Evolutionary conservation across 169 alveolate species (phyloP), one percentile per base, ranked within the genome.

Genomic region (Plasmodium ovale): DNA sequence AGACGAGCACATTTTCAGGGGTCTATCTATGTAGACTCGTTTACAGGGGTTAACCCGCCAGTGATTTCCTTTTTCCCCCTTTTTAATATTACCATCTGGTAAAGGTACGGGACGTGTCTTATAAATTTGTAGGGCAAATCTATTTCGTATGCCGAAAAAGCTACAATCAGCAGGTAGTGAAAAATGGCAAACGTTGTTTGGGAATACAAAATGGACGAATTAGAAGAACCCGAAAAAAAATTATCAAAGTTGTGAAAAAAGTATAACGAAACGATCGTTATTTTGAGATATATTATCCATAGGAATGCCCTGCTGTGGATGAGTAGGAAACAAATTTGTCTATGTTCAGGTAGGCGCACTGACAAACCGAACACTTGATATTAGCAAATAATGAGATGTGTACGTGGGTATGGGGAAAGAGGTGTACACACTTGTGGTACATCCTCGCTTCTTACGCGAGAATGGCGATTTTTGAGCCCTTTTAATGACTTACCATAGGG

Each of bases 221-320:
- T 44, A 23, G 85, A 67, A 1, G 91, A 85, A n/a, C 91, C 91
- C 0, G 91, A 85, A 60, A 85, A 85, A 56, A 10, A 85, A 16
- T 67, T 85, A 25, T 85, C 91, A 39, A 85, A 85, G 23, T 42
- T 69, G 62, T 85, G 85, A 37, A 85, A 85, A 70, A 85, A 85
- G 51, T 54, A 85, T 6, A 69, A 72, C 7, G 87, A 85, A 25
- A 37, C 91, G 16, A 85, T 59, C n/a, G 64, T 64, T 37, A 85
- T 44, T 37, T 85, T 85, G 5, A 85, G 73, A 67, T 85, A 85
- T 68, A 85, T 69, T 85, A 85, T 85, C 91, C 91, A 85, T 12
- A 85, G 69, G 44, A 85, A 69, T 39, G 74, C 58, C 31, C 73
- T 71, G 37, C 91, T 85, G 62, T n/a, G 14, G 9, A 54, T 54